phyloP scores from a whole-genome alignment of 2,329 filamentous ascomycete species.

The Diaporthe citrichinensis region DNA sequence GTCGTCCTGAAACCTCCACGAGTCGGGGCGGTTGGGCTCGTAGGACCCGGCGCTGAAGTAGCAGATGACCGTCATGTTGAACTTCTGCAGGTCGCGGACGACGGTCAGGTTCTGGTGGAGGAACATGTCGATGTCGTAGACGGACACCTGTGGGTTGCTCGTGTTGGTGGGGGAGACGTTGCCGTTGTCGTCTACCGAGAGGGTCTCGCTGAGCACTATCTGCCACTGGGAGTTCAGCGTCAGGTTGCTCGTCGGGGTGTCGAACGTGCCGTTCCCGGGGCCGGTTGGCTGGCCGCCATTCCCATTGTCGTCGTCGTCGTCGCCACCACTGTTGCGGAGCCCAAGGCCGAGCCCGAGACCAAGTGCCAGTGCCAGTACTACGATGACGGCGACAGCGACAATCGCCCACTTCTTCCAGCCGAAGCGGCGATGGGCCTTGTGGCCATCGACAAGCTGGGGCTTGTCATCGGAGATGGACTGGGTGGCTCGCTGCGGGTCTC shows the following conservation, averaged over 20 bases:
- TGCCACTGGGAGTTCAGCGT: conserved; percentile 69
- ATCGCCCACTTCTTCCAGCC: conserved; percentile 37
- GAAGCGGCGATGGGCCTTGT: neutral
- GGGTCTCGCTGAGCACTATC: conserved; percentile 66
- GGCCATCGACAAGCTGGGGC: conserved; percentile 29
- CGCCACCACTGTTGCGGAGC: conserved; percentile 47
- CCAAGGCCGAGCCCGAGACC: conserved; percentile 70
- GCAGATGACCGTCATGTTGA: conserved; percentile 76
- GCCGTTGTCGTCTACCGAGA: conserved; percentile 58
- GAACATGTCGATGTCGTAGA: conserved; percentile 76
- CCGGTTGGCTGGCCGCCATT: conserved; percentile 10
- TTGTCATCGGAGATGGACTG: conserved; percentile 34
- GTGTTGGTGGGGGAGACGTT: conserved; percentile 56
- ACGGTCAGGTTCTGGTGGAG: conserved; percentile 59
- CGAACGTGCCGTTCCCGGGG: conserved; percentile 47
- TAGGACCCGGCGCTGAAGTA: conserved; percentile 82
- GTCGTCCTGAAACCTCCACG: conserved; percentile 62
- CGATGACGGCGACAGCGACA: conserved; percentile 37
- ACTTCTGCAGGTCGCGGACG: conserved; percentile 62
- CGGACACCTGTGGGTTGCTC: conserved; percentile 61
- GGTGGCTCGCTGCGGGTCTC: conserved; percentile 6
- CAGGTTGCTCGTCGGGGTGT: conserved; percentile 26
- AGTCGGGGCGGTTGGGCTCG: conserved; percentile 74
- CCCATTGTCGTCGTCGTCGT: conserved; percentile 35
- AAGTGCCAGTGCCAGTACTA: conserved; percentile 62